phyloP scores from a whole-genome alignment of 2,329 filamentous ascomycete species.

The Dothistroma pini region DNA sequence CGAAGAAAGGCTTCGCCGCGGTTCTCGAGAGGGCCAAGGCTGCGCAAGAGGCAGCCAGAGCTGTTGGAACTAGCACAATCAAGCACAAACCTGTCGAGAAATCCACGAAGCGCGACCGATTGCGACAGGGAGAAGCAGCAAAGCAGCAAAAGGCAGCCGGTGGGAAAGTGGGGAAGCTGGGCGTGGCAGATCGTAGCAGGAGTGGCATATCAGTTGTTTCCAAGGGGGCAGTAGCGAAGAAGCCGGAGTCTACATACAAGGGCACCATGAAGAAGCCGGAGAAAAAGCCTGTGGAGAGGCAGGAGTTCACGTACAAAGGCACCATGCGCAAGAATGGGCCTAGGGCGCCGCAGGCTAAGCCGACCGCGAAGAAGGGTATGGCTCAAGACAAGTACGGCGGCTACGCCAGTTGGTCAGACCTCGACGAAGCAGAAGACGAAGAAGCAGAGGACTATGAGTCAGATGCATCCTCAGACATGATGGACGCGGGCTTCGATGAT shows the following conservation, averaged over 20 bases:
- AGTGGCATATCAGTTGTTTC: conserved; percentile 26
- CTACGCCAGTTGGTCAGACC: conserved; percentile 40
- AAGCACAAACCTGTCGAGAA: conserved; percentile 72
- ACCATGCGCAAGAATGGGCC: conserved; percentile 44
- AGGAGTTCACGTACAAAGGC: conserved; percentile 39
- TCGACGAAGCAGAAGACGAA: conserved; percentile 46
- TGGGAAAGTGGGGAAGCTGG: conserved; percentile 29
- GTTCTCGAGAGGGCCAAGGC: conserved; percentile 69
- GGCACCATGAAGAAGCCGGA: conserved; percentile 35
- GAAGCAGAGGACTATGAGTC: conserved; percentile 75
- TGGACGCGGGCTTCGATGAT: conserved; percentile 68
- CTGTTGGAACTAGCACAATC: conserved; percentile 63
- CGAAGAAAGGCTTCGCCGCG: conserved; percentile 69
- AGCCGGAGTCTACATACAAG: conserved; percentile 36
- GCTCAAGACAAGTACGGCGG: conserved; percentile 35
- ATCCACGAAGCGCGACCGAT: conserved; percentile 55
- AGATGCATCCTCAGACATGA: conserved; percentile 58
- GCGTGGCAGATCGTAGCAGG: conserved; percentile 29
- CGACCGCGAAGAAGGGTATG: conserved; percentile 33
- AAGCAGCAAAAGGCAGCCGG: conserved; percentile 35
- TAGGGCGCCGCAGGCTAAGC: conserved; percentile 37
- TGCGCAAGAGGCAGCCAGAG: conserved; percentile 56
- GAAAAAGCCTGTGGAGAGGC: conserved; percentile 24
- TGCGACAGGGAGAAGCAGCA: conserved; percentile 40
- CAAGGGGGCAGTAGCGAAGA: conserved; percentile 26